A percentile compares a stretch with the other conserved stretches of the same genome.
Conservation (phyloP, 306 rosid species). For the Datisca glomerata region DNA sequence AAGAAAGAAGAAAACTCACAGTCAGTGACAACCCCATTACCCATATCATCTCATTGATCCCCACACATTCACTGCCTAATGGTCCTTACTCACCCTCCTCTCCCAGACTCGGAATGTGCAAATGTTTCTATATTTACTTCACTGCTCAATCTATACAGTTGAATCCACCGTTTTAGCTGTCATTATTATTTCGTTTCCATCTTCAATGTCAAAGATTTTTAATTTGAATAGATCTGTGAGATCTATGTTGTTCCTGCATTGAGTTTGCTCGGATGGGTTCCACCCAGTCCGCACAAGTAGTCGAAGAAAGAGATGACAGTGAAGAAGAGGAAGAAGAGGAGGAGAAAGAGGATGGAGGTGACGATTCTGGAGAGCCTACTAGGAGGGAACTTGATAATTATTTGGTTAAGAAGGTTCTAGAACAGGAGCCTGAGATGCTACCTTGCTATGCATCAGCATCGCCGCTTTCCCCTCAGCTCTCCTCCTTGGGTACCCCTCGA, state of each 20-base stretch:
- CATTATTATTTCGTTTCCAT: constrained; percentile 9
- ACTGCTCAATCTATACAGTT: too few relatives aligned
- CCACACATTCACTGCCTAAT: too few relatives aligned
- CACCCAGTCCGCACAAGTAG: constrained; percentile 46
- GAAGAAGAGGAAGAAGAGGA: constrained; percentile 36
- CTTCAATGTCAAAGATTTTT: constrained; percentile 5
- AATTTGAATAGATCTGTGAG: constrained; percentile 9
- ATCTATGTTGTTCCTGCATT: constrained; percentile 2
- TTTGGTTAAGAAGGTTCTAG: constrained; percentile 64
- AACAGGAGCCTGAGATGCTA: constrained; percentile 94
- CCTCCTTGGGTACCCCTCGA: constrained; percentile 83
- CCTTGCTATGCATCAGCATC: constrained; percentile 88
- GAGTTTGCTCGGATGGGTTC: constrained; percentile 35
- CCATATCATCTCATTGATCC: too few relatives aligned
- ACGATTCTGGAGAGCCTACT: constrained; percentile 20
- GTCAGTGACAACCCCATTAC: too few relatives aligned
- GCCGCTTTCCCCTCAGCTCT: constrained; percentile 94
- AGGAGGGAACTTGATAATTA: constrained; percentile 28
- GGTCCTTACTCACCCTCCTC: too few relatives aligned
- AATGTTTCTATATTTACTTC: too few relatives aligned
- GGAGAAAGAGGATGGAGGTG: constrained; percentile 26
- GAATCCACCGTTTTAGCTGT: too few relatives aligned
- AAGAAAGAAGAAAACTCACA: too few relatives aligned
- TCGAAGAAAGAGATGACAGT: constrained; percentile 45
- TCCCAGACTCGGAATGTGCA: too few relatives aligned